Conservation (phyloP, 2,329 filamentous ascomycete genomes). For the Xylariales sp. region DNA sequence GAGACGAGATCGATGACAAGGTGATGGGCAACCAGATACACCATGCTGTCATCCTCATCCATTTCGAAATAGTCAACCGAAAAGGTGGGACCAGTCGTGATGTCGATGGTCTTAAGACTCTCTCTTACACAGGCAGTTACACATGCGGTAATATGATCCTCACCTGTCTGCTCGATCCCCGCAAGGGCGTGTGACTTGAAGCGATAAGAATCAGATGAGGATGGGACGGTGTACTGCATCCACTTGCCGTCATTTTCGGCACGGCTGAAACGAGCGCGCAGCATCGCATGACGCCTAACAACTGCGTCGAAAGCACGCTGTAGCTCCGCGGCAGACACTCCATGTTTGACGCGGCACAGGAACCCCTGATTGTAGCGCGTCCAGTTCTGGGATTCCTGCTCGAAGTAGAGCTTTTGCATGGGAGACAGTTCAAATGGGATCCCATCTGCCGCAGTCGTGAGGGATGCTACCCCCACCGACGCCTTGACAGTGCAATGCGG, state of each 20-base stretch:
- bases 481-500: too few species aligned
- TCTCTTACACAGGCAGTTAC: background rate
- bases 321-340: too few species aligned
- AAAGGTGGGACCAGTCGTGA: constrained; percentile 17
- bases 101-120: constrained; percentile 11
- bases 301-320: background rate
- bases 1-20: constrained; percentile 39
- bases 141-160: background rate
- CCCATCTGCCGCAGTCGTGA: too few species aligned
- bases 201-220: background rate
- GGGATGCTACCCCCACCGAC: too few species aligned
- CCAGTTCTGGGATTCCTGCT: too few species aligned
- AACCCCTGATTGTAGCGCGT: too few species aligned
- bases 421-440: too few species aligned
- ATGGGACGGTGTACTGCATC: background rate
- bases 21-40: constrained; percentile 30
- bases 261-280: constrained; percentile 26
- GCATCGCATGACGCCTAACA: constrained; percentile 15
- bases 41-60: constrained; percentile 12
- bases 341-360: too few species aligned
- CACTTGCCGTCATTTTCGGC: background rate
- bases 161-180: background rate
- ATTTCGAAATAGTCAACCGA: constrained; percentile 18
- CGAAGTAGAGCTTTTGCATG: too few species aligned
- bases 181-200: too few species aligned